Evolutionary conservation across 306 rosid genomes (phyloP).

Genomic region (Vachellia pachyceras): DNA sequence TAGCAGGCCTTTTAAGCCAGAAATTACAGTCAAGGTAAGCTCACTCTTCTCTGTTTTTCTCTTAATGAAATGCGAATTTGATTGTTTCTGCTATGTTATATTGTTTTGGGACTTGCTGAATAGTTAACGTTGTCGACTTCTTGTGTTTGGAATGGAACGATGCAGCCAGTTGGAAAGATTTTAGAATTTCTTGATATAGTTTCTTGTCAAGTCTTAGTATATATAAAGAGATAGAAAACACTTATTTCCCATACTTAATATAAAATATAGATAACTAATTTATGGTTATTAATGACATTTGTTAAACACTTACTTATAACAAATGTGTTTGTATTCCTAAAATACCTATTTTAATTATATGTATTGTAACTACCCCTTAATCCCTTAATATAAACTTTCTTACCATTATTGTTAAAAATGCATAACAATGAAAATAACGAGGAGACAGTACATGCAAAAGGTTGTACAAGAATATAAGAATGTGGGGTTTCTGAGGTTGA

Average conservation of each 20-base stretch:
- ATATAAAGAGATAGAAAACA: too few species aligned
- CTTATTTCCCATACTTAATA: too few species aligned
- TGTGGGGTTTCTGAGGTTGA: background rate
- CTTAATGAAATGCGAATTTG: background rate
- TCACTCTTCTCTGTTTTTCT: background rate
- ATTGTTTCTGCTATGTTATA: background rate
- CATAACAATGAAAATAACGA: background rate
- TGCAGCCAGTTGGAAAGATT: background rate
- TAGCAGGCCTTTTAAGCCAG: constrained; percentile 76
- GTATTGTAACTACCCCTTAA: too few species aligned
- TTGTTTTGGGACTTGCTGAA: background rate
- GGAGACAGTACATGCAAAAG: background rate
- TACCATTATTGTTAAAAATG: too few species aligned
- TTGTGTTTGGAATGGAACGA: background rate
- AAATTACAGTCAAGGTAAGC: constrained; percentile 70
- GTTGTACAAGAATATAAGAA: background rate
- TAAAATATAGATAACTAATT: too few species aligned
- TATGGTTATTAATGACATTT: too few species aligned
- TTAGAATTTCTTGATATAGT: background rate
- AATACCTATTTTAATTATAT: too few species aligned
- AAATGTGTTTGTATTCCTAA: too few species aligned
- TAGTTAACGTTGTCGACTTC: background rate
- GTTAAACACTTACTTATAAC: too few species aligned
- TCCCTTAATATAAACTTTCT: too few species aligned
- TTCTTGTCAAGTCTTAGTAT: too few species aligned